Base-by-base conservation (phyloP, 257 asterid genomes). In the Rauvolfia tetraphylla region DNA sequence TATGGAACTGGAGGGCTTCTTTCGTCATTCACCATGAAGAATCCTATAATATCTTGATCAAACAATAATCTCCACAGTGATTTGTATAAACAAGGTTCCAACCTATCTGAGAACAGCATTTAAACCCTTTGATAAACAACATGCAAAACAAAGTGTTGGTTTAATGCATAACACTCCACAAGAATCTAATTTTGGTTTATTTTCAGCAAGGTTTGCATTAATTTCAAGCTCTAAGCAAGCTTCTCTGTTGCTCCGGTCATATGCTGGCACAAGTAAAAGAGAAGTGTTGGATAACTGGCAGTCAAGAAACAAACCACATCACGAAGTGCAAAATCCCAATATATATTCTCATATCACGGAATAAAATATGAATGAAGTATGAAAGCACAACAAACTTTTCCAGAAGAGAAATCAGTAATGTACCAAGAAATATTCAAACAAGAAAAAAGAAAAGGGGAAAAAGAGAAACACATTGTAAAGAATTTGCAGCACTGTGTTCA, bases 201-300 rank as follows among this genome's bases (percentile, higher is more conserved):
- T 23, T 46, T 71, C 29, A 31, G 68, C 31, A 61, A 29, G 17
- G 13, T 17, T 58, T 29, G 31, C 2, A 56, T 44, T 20, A 31
- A 36, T 25, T 33, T 70, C 38, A 8, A 54, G 27, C 38, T 9
- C 56, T 12, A 20, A 57, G 11, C 71, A 42, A n/a, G 63, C 74
- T 49, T 41, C 46, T 57, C 12, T 57, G 34, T 22, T 77, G 62
- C 48, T 42, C 15, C n/a, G 25, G 42, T 38, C 33, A 11, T 69
- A 15, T 42, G 29, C 59, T 42, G 36, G 4, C 76, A 25, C 42
- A 12, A 71, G 13, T 39, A 13, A 56, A 76, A 49, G 22, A 20
- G 25, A 38, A 59, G 25, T 68, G 17, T 29, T 59, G 44, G 66
- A 44, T 70, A 70, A 44, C 62, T 49, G 49, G 63, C 76, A 57